These are phyloP conservation scores for Penicillium cataractarum DNA, from an alignment of 495 filamentous ascomycete genomes.

Conservation along the genomic window DNA sequence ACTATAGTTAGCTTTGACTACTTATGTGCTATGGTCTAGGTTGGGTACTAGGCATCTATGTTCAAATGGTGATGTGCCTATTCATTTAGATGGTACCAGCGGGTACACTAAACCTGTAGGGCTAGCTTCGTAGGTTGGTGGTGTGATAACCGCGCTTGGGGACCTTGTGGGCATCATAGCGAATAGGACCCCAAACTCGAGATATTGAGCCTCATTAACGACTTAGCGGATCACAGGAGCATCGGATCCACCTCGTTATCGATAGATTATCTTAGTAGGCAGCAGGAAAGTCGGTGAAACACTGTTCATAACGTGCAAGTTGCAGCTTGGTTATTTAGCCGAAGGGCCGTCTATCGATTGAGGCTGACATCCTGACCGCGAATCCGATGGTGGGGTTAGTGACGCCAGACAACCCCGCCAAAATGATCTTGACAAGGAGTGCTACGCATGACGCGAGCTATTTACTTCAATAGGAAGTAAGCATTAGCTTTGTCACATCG, in stretches of 20 bases:
- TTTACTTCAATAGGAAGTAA: not conserved
- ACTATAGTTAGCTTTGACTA: not conserved
- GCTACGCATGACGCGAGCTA: not conserved
- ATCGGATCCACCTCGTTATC: not conserved
- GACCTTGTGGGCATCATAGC: slow-evolving; percentile 6
- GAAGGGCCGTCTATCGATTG: not conserved
- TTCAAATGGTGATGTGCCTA: not conserved
- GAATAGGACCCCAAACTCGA: not conserved
- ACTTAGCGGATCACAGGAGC: too few species aligned
- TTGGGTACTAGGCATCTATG: not conserved
- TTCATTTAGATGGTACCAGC: not conserved
- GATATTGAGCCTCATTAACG: not conserved
- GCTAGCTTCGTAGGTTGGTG: slow-evolving; percentile 3
- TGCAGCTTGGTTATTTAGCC: not conserved
- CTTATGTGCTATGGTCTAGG: not conserved
- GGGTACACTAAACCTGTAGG: slow-evolving; percentile 10
- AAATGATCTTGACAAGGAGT: not conserved
- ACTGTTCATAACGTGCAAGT: not conserved
- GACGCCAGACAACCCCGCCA: not conserved
- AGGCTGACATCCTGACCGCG: not conserved
- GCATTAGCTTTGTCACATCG: not conserved
- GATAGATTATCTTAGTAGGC: not conserved
- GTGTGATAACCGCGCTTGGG: slow-evolving; percentile 4
- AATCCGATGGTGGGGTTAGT: not conserved
- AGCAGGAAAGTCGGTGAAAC: not conserved